Evolutionary conservation across 2,329 filamentous ascomycete genomes (phyloP), one percentile per base, ranked within the genome.

Genomic region (Fusarium sp.): DNA sequence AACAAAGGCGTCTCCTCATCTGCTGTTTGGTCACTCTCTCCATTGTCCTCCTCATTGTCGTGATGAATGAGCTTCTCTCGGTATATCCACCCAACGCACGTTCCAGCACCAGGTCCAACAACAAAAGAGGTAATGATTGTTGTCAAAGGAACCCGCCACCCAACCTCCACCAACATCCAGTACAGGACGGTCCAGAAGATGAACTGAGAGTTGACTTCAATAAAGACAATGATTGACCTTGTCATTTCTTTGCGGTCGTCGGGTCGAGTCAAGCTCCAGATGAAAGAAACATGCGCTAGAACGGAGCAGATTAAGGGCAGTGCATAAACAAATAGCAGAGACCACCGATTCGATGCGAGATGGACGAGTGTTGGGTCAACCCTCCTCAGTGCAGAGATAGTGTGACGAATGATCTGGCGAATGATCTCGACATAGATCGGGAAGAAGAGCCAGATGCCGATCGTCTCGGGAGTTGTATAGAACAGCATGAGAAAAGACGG

Each of bases 151-250:
- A 80, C 82, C 38, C 79, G 78, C 83, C 84, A 84, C 24, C 87
- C 87, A 0, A 84, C 84, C 77, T 89, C 87, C 22, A 87, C 85
- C 44, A 88, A 78, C 39, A 89, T 79, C 87, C 87, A 89, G 77
- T 89, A 89, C 38, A 88, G 70, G 9, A 88, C 84, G 3, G 87
- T 87, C 73, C 85, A 78, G 5, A 79, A 81, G 50, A 87, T 80
- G 69, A 85, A 87, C 30, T 83, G 78, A 11, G 82, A 70, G 68
- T 89, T 83, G 52, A 89, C 83, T 75, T 85, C 82, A 60, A 89
- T 82, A 59, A 87, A 85, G 52, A 79, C 79, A 56, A 85, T 77
- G 1, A 83, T 83, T 18, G 85, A 83, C 41, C 83, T 82, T n/a
- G 87, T 88, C 83, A 88, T 83, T 73, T 87, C 84, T 51, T 81